Evolutionary conservation across 2,329 filamentous ascomycete genomes (phyloP), one percentile per base, ranked within the genome.

Genomic region (Alternaria consortialis): DNA sequence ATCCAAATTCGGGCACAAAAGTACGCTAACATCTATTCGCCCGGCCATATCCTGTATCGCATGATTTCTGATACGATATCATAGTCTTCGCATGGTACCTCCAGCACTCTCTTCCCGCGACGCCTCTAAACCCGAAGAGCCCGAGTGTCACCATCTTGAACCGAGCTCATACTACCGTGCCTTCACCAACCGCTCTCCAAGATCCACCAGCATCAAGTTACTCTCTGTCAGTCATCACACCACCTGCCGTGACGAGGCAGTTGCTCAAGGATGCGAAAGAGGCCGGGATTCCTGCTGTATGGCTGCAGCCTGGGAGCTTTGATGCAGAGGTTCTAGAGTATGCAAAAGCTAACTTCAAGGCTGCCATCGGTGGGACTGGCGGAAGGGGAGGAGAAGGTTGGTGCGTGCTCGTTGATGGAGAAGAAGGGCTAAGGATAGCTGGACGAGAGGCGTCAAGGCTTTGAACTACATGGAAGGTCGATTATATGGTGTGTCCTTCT

Each of bases 71-170:
- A 64, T 15, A 6, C 23, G 27, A 31, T 25, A 44, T 2, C 25
- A 2, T n/a, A 96, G 93, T 98, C 68, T 92, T 97, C 76, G 87
- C 87, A 13, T 98, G 94, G 94, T 98, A 98, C 79, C 86, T 92
- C 57, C 77, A 84, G 34, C 92, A 93, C 80, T 84, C 85, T 37
- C 86, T 98, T 40, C 88, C 90, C 7, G 92, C 90, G 5, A 93
- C 89, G 1, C 93, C 94, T 9, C 86, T 98, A 78, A 97, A 98
- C 80, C 94, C 94, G 0, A 84, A 84, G 48, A 81, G 86, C 4
- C 74, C 88, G 7, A 82, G 84, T 58, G 90, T 97, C 73, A 82
- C 83, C n/a, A 87, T 92, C 36, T 81, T 80, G 23, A 80, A 81
- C 40, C 82, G 84, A 64, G 81, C 86, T 52, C 87, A 93, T 80